phyloP scores from a whole-genome alignment of 345 rosid species.

The Odontarrhena argentea region DNA sequence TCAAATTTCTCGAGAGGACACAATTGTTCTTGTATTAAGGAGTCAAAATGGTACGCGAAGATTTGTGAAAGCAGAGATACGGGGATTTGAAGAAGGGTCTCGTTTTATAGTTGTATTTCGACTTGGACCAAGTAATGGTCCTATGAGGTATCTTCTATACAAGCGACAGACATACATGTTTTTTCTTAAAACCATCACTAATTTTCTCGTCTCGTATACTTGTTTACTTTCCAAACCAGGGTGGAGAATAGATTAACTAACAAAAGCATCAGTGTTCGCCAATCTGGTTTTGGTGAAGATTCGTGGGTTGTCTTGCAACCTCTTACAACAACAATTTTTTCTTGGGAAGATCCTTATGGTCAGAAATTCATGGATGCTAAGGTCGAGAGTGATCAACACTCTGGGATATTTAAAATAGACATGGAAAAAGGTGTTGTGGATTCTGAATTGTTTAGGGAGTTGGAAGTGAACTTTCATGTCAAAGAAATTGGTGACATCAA shows the following conservation, averaged over 20 bases:
- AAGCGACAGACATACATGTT: constrained; percentile 4
- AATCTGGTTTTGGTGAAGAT: constrained; percentile 82
- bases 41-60: constrained; percentile 55
- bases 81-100: constrained; percentile 99
- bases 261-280: constrained; percentile 71
- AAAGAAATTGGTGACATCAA: constrained; percentile 67
- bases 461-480: constrained; percentile 64
- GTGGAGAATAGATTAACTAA: constrained; percentile 76
- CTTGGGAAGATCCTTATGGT: constrained; percentile 98
- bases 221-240: constrained; percentile 49
- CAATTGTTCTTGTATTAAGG: constrained; percentile 77
- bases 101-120: constrained; percentile 92
- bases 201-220: constrained; percentile 23
- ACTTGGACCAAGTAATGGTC: constrained; percentile 77
- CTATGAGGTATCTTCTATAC: constrained; percentile 65
- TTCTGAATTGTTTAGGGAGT: constrained; percentile 50
- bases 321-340: constrained; percentile 69
- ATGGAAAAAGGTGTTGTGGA: constrained; percentile 58
- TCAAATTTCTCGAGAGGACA: constrained; percentile 82
- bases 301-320: constrained; percentile 74
- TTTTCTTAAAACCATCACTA: constrained; percentile 24
- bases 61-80: constrained; percentile 76
- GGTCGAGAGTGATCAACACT: constrained; percentile 49
- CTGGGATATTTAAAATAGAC: constrained; percentile 58
- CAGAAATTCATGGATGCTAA: constrained; percentile 73